These are phyloP conservation scores for Trichoderma sp. DNA, from an alignment of 2,329 filamentous ascomycete genomes.

Conservation along the genomic window DNA sequence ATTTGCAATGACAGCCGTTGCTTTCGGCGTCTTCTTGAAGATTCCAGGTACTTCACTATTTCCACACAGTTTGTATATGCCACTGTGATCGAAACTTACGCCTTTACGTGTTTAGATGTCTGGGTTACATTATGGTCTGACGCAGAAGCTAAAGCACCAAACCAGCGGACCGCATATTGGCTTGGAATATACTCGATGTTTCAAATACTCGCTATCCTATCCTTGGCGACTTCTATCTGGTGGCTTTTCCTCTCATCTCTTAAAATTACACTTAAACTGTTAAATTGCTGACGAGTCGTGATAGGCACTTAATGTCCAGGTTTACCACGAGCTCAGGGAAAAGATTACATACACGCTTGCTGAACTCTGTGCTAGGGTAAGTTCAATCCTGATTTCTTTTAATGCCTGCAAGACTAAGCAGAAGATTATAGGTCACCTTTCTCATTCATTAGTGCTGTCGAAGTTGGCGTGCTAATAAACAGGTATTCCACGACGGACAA, in stretches of 20 bases:
- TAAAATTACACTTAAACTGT: background rate
- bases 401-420: background rate
- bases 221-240: background rate
- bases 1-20: background rate
- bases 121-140: background rate
- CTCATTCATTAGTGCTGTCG: background rate
- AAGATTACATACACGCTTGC: background rate
- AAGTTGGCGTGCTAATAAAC: background rate
- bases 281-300: background rate
- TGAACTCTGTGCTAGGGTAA: background rate
- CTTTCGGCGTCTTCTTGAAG: background rate
- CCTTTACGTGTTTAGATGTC: background rate
- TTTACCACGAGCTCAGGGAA: background rate
- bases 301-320: background rate
- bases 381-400: background rate
- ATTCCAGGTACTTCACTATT: background rate
- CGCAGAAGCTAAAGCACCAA: background rate
- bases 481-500: background rate
- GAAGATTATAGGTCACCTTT: background rate
- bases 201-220: background rate
- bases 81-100: background rate
- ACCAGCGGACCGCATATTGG: background rate
- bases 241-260: background rate
- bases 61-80: background rate
- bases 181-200: background rate